phyloP scores from a whole-genome alignment of 108 stramenopile genomes.

The Discostella pseudostelligera region DNA sequence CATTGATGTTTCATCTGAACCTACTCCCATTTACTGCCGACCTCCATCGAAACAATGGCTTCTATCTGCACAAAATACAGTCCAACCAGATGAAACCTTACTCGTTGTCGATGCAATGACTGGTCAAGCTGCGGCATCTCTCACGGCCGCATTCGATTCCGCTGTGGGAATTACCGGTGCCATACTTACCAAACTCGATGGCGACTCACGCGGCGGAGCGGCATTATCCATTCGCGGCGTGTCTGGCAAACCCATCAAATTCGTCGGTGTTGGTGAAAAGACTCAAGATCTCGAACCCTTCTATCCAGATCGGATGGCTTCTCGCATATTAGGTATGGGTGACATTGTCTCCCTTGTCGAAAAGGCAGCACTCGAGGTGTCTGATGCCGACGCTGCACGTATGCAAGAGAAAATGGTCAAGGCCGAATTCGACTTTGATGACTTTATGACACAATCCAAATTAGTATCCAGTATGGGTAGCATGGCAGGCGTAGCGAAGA shows the following conservation, averaged over 20 bases:
- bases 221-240: slow-evolving; percentile 93
- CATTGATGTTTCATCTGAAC: not conserved
- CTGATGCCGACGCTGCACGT: slow-evolving; percentile 76
- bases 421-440: slow-evolving; percentile 92
- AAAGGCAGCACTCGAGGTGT: slow-evolving; percentile 90
- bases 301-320: slow-evolving; percentile 97
- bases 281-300: slow-evolving; percentile 91
- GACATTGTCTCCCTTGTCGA: slow-evolving; percentile 95
- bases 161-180: slow-evolving; percentile 93
- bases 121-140: slow-evolving; percentile 94
- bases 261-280: slow-evolving; percentile 94
- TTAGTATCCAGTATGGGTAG: slow-evolving; percentile 88
- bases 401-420: slow-evolving; percentile 90
- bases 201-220: slow-evolving; percentile 93
- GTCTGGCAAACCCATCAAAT: slow-evolving; percentile 95
- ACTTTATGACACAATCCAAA: slow-evolving; percentile 85
- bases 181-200: slow-evolving; percentile 93
- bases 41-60: not conserved
- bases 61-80: slow-evolving; percentile 7
- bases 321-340: slow-evolving; percentile 95
- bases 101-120: slow-evolving; percentile 98
- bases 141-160: slow-evolving; percentile 91
- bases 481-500: slow-evolving; percentile 89
- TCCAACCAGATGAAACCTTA: slow-evolving; percentile 91
- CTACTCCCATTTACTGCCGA: not conserved